A percentile compares a stretch with the other conserved stretches of the same genome.
These are phyloP conservation scores for Chloromonas sp. DNA, from an alignment of 163 green algal species.

Conservation along the genomic window DNA sequence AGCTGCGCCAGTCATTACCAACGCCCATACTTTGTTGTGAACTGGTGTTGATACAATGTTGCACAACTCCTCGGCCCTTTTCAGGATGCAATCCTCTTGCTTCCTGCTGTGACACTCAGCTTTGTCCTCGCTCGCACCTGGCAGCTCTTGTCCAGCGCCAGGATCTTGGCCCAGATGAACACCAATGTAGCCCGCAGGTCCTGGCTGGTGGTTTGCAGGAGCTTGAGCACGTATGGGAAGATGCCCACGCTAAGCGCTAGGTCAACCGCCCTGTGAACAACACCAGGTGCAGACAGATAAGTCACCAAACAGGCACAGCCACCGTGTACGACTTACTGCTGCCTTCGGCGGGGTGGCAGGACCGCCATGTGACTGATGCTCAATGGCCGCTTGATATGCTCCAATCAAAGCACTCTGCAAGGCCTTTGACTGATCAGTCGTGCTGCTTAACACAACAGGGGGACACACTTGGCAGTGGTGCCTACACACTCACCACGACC, in stretches of 20 bases:
- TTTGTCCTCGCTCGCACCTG: constrained; percentile 28
- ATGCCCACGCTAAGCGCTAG: constrained; percentile 95
- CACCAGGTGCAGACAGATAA: not conserved
- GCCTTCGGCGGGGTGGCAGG: no score
- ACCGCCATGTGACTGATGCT: no score
- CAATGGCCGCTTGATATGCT: no score
- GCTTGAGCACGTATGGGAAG: constrained; percentile 99
- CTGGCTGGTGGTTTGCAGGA: constrained; percentile 89
- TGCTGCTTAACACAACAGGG: no score
- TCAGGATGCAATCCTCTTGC: not conserved
- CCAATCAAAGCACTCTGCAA: no score
- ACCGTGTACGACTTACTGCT: not conserved
- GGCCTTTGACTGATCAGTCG: no score
- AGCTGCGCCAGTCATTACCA: not conserved
- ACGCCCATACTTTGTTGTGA: no score
- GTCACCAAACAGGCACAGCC: not conserved
- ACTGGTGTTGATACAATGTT: no score
- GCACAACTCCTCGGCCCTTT: not conserved
- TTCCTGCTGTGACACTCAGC: not conserved
- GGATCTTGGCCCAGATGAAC: constrained; percentile 99
- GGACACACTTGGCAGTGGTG: no score
- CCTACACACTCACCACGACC: constrained; percentile 58
- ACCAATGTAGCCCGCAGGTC: constrained; percentile 95
- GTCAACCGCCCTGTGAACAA: constrained; percentile 72
- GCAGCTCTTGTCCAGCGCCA: constrained; percentile 86